Base-by-base conservation (phyloP, 1,139 yeast genomes). In the Hyphopichia khmerensis region DNA sequence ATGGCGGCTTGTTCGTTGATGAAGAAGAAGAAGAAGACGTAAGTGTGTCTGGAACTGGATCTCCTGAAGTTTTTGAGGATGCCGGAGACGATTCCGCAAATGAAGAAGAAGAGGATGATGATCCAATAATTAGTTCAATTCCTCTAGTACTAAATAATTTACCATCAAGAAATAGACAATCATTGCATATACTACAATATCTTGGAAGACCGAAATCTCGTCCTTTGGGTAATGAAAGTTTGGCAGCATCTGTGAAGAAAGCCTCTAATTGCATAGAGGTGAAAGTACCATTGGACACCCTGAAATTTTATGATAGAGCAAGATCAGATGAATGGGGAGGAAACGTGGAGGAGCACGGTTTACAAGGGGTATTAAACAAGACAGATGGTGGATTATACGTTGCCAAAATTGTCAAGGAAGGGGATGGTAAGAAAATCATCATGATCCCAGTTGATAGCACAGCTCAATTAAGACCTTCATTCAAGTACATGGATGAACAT, bases 391-490 rank as follows among this genome's bases (percentile, higher is more conserved):
- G 79, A 1, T 53, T 67, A 16, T 73, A 71, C 43, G 71, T 64
- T 7, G 77, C 67, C 3, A 60, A 62, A 42, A 52, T 70, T 3
- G 51, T 61, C 2, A 48, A 55, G 52, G 59, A 57, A 4, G 60
- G 53, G 13, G 50, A 51, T 5, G 41, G 37, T 14, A 59, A 53
- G 38, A 80, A 77, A 51, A 59, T 90, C 14, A 82, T 87, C 39
- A 62, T 91, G 47, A 65, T 80, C 1, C 89, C 95, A 0, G 71
- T 90, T 2, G 77, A 80, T 39, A 75, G 82, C 19, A 79, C 87
- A 0, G 80, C 86, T 0, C 98, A 91, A 62, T 62, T 93, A 48
- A 75, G 96, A 54, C 95, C 98, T 1, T 78, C 79, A 48, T 89
- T 93, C 66, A 78, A 76, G 49, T 87, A 90, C 58, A 80, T 90